Evolutionary conservation across 225 moss, liverwort and hornwort genomes (phyloP).

Genomic region (Pleurozium schreberi): DNA sequence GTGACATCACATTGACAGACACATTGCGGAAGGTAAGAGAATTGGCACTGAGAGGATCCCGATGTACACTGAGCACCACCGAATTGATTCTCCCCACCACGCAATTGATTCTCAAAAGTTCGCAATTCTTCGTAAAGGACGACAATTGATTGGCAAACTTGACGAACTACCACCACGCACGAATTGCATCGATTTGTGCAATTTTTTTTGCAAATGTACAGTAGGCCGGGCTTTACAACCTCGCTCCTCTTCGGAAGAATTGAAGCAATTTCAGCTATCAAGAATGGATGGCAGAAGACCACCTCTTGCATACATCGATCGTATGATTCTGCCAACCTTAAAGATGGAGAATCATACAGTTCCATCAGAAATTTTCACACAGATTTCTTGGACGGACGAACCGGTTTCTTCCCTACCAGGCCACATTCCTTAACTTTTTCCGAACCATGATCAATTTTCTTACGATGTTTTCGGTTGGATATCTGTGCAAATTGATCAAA

Average conservation of each 20-base stretch:
- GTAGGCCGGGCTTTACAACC: no score
- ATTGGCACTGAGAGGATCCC: not conserved
- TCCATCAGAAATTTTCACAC: not conserved
- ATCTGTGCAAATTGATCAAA: no score
- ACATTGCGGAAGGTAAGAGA: not conserved
- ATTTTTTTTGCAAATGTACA: not conserved
- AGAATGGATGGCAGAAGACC: not conserved
- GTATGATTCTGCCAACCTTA: not conserved
- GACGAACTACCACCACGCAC: not conserved
- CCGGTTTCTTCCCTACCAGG: not conserved
- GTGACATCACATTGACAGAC: not conserved
- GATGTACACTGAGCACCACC: not conserved
- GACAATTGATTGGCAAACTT: not conserved
- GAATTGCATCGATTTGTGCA: not conserved
- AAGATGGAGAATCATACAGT: not conserved
- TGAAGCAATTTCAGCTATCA: not conserved
- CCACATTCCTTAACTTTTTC: not conserved
- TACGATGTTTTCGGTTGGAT: not conserved
- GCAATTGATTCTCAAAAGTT: not conserved
- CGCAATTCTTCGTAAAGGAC: not conserved
- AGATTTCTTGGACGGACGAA: not conserved
- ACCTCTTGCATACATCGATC: not conserved
- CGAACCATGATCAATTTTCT: not conserved
- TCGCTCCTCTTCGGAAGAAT: not conserved
- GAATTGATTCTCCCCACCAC: not conserved